Percentiles rank a stretch among this genome's conserved stretches.
phyloP scores from a whole-genome alignment of 2,329 filamentous ascomycete species.

The Aureobasidium sp. region DNA sequence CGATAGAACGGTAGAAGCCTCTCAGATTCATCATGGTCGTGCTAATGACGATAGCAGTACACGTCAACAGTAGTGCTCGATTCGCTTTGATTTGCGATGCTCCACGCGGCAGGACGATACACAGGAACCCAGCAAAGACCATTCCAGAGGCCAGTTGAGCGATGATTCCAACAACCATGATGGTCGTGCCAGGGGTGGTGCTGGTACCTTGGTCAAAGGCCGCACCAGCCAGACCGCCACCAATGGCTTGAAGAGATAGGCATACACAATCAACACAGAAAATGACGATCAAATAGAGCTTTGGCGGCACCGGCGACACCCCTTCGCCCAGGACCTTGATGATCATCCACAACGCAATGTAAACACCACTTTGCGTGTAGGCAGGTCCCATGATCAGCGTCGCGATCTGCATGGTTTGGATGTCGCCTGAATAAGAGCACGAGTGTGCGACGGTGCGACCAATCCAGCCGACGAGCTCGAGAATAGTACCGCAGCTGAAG shows the following conservation, averaged over 20 bases:
- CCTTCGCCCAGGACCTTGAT: not conserved
- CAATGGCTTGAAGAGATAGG: slow-evolving; percentile 1
- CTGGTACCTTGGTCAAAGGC: slow-evolving; percentile 2
- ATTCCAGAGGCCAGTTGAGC: not conserved
- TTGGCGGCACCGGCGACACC: slow-evolving; percentile 1
- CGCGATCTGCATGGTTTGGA: slow-evolving; percentile 5
- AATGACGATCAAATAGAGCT: not conserved
- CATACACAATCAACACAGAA: slow-evolving; percentile 4
- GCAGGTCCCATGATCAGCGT: slow-evolving; percentile 8
- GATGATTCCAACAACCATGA: slow-evolving; percentile 9
- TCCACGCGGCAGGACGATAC: not conserved
- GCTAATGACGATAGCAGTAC: slow-evolving; percentile 1
- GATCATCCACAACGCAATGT: slow-evolving; percentile 6
- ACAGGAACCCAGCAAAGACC: not conserved
- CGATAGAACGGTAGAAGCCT: slow-evolving; percentile 7
- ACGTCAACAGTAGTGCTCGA: not conserved
- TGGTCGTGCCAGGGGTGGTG: not conserved
- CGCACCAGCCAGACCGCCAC: slow-evolving; percentile 2
- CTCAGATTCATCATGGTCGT: slow-evolving; percentile 9
- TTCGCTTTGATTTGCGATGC: not conserved
- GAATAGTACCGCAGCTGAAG: not conserved
- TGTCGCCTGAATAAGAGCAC: not conserved
- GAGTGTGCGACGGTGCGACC: slow-evolving; percentile 1
- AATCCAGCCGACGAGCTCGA: slow-evolving; percentile 3
- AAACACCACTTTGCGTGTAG: slow-evolving; percentile 6